A percentile compares a stretch with the other conserved stretches of the same genome.
Evolutionary conservation across 2,329 filamentous ascomycete species (phyloP).

Genomic region (Ceratocystis destructans): DNA sequence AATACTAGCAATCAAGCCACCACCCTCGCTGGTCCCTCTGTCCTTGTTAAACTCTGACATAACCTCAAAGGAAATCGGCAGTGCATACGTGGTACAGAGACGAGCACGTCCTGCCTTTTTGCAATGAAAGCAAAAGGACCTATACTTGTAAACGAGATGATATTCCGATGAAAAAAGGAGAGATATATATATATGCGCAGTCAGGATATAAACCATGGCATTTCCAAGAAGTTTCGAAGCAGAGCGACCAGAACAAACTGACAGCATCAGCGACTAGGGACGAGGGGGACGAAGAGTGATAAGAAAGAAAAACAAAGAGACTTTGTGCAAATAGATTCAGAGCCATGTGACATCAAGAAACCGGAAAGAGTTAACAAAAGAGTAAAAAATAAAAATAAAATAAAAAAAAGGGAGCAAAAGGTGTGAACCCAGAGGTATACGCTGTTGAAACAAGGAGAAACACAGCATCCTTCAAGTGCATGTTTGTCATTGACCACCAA

Average conservation of each 20-base stretch:
- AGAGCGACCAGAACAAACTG: slow-evolving; percentile 8
- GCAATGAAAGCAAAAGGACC: neutral
- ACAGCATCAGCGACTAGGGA: neutral
- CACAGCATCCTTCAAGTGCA: neutral
- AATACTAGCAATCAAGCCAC: neutral
- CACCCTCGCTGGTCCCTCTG: neutral
- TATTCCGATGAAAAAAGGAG: slow-evolving; percentile 1
- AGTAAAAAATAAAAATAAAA: slow-evolving; percentile 5
- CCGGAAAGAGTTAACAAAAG: neutral
- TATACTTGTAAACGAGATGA: slow-evolving; percentile 7
- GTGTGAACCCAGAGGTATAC: neutral
- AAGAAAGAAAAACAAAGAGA: slow-evolving; percentile 8
- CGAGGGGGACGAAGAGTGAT: neutral
- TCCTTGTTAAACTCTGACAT: neutral
- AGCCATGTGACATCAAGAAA: slow-evolving; percentile 11
- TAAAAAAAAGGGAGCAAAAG: slow-evolving; percentile 7
- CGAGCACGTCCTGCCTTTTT: no score
- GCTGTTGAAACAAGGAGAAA: slow-evolving; percentile 3
- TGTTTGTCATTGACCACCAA: neutral
- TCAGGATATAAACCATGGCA: slow-evolving; percentile 16
- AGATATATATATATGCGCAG: slow-evolving; percentile 16
- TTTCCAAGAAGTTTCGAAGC: slow-evolving; percentile 18
- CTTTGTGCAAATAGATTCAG: slow-evolving; percentile 13
- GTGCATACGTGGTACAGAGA: neutral
- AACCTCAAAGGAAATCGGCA: neutral